Conservation (phyloP, 108 stramenopile genomes). For the Skeletonema potamos region DNA sequence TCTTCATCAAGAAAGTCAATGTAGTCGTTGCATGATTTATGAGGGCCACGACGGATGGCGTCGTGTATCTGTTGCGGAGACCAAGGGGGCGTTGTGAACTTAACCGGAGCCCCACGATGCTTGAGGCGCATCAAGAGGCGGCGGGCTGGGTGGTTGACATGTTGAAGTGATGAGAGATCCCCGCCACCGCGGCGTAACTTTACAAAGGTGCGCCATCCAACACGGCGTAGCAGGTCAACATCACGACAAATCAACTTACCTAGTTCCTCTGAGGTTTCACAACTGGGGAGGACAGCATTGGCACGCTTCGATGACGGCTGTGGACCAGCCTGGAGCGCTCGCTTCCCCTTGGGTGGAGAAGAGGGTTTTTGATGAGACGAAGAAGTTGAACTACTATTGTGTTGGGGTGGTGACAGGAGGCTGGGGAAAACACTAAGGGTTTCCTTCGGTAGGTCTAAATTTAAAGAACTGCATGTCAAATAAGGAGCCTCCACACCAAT, state of each 20-base stretch:
- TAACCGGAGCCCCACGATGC: constrained; percentile 23
- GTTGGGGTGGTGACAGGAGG: too few relatives aligned
- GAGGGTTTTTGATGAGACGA: too few relatives aligned
- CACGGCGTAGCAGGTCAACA: background rate
- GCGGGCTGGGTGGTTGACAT: constrained; percentile 25
- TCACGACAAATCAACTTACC: background rate
- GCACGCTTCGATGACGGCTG: background rate
- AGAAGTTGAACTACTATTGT: too few relatives aligned
- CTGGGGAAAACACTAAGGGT: too few relatives aligned
- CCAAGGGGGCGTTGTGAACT: constrained; percentile 27
- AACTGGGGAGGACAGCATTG: background rate
- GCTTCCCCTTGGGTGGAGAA: too few relatives aligned
- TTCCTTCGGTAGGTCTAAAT: too few relatives aligned
- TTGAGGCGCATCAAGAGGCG: constrained; percentile 22
- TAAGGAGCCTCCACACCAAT: too few relatives aligned
- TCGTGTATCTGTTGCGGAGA: constrained; percentile 1
- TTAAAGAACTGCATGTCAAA: too few relatives aligned
- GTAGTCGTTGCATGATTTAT: constrained; percentile 5
- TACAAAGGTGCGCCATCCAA: constrained; percentile 1
- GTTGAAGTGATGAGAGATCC: constrained; percentile 6
- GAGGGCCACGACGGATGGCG: constrained; percentile 21
- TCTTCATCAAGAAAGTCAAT: constrained; percentile 10
- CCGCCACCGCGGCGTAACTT: background rate
- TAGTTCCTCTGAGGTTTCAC: background rate
- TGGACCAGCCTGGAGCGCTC: too few relatives aligned